These are phyloP conservation scores for Metroxylon sagu DNA, from an alignment of 176 grass and related monocot genomes.

Conservation along the genomic window DNA sequence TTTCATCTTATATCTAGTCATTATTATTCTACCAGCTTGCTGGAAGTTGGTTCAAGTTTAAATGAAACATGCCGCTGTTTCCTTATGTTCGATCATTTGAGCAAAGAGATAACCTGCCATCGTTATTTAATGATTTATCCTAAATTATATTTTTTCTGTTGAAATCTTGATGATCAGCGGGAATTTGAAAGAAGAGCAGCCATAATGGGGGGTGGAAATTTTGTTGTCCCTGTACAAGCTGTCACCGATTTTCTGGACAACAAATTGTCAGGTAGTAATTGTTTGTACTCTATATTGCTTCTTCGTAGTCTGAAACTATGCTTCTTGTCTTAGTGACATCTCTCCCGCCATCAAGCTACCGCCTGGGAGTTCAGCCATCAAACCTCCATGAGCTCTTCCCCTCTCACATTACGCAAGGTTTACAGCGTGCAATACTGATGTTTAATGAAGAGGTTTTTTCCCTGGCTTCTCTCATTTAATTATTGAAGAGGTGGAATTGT, in stretches of 20 bases:
- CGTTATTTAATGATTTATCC: too few relatives aligned
- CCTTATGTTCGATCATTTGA: too few relatives aligned
- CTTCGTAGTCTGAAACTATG: not conserved
- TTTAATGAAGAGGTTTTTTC: conserved; percentile 71
- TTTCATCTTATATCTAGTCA: too few relatives aligned
- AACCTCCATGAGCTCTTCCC: conserved; percentile 83
- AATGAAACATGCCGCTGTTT: too few relatives aligned
- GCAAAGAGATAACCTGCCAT: too few relatives aligned
- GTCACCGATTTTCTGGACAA: conserved; percentile 86
- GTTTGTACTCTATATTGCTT: not conserved
- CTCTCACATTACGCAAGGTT: conserved; percentile 64
- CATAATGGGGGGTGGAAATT: conserved; percentile 86
- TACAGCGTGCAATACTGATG: conserved; percentile 63
- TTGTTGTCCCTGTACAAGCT: conserved; percentile 74
- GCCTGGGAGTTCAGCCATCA: conserved; percentile 65
- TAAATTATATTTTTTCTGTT: too few relatives aligned
- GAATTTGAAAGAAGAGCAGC: conserved; percentile 89
- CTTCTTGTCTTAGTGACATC: conserved; percentile 39
- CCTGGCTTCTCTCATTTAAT: conserved; percentile 5
- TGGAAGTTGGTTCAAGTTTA: too few relatives aligned
- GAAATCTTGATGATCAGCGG: conserved; percentile 38
- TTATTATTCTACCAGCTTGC: too few relatives aligned
- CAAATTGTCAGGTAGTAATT: conserved; percentile 64
- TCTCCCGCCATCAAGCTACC: conserved; percentile 87
- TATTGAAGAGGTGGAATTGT: not conserved